Conservation (phyloP, 257 asterid species). For the Ehretia macrophylla region DNA sequence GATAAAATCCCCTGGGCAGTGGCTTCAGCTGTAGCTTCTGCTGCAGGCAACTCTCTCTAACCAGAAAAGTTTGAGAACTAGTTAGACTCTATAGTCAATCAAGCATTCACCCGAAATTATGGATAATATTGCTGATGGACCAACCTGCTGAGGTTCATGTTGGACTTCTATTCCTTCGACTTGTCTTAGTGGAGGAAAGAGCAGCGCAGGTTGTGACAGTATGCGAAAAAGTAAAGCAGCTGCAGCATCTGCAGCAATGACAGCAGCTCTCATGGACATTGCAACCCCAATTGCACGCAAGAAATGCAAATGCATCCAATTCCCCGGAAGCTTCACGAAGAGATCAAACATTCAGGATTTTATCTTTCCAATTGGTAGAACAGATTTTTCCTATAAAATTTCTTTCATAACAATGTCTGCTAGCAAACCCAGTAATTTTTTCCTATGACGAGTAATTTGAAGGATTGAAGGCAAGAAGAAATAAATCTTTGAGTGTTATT, state of each 20-base stretch:
- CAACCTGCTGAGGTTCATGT: constrained; percentile 72
- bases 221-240: constrained; percentile 96
- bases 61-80: constrained; percentile 18
- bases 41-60: constrained; percentile 76
- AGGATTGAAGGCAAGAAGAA: too few relatives aligned
- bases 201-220: constrained; percentile 96
- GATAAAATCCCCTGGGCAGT: constrained; percentile 99
- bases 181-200: constrained; percentile 90
- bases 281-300: constrained; percentile 96
- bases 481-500: too few relatives aligned
- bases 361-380: neutral
- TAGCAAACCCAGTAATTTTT: too few relatives aligned
- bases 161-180: constrained; percentile 86
- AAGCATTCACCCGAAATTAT: constrained; percentile 8
- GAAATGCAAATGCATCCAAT: constrained; percentile 99
- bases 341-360: constrained; percentile 26
- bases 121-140: constrained; percentile 19
- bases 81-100: constrained; percentile 11
- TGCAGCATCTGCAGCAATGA: constrained; percentile 95
- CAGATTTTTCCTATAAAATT: neutral
- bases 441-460: too few relatives aligned
- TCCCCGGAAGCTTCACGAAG: constrained; percentile 81
- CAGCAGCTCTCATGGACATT: constrained; percentile 97
- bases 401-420: too few relatives aligned
- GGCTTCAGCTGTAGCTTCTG: constrained; percentile 89